phyloP scores from a whole-genome alignment of 768 basidiomycete species.

The Suillus subluteus region DNA sequence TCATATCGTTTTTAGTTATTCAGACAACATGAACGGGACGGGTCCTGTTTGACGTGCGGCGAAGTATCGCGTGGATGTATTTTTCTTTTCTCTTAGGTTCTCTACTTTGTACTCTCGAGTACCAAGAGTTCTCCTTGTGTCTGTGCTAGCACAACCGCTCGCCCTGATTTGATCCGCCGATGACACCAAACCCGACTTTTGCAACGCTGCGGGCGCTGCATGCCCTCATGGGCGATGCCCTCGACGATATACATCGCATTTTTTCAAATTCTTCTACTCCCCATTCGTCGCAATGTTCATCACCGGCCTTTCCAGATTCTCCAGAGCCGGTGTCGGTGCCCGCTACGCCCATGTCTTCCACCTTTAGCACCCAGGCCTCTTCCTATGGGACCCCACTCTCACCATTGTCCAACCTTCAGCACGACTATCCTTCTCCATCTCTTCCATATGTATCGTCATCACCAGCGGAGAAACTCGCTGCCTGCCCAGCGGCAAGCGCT shows the following conservation, averaged over 20 bases:
- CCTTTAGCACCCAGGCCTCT: constrained; percentile 20
- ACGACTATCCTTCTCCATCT: constrained; percentile 63
- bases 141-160: not conserved
- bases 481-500: constrained; percentile 60
- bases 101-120: not conserved
- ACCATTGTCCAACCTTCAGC: constrained; percentile 4
- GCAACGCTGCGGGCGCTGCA: constrained; percentile 65
- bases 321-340: constrained; percentile 35
- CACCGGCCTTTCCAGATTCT: constrained; percentile 27
- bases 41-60: not conserved
- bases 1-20: not conserved
- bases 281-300: constrained; percentile 22
- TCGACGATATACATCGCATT: constrained; percentile 68
- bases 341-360: constrained; percentile 34
- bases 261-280: constrained; percentile 40
- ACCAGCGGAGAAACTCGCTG: constrained; percentile 55
- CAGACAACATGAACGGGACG: not conserved
- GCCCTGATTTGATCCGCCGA: constrained; percentile 11
- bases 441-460: constrained; percentile 48
- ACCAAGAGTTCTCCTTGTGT: not conserved
- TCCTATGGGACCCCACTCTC: constrained; percentile 12
- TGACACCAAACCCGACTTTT: constrained; percentile 56
- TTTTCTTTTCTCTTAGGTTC: not conserved
- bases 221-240: constrained; percentile 65
- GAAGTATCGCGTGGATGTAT: not conserved